These are phyloP conservation scores for Closterium sp. DNA, from an alignment of 139 green algal genomes.

Conservation along the genomic window DNA sequence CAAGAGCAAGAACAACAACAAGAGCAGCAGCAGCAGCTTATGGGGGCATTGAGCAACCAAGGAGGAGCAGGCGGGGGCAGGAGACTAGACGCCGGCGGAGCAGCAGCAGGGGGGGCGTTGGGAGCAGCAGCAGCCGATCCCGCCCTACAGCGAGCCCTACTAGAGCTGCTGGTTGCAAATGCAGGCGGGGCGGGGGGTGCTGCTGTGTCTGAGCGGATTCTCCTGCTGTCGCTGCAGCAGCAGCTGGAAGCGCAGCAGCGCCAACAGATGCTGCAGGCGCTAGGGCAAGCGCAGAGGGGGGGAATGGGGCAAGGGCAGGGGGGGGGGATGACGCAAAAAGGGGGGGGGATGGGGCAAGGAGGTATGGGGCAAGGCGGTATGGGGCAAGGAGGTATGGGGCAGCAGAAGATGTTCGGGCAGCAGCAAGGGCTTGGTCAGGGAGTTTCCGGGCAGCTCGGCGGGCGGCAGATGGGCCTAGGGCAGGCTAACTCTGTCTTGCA, in stretches of 20 bases:
- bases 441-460: background rate
- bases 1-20: background rate
- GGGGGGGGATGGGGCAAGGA: background rate
- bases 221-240: background rate
- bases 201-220: background rate
- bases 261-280: background rate
- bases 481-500: background rate
- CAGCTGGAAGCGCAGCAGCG: background rate
- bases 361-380: background rate
- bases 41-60: background rate
- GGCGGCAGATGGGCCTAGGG: background rate
- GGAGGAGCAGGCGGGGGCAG: background rate
- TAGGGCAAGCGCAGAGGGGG: background rate
- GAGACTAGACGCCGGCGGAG: background rate
- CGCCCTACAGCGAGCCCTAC: background rate
- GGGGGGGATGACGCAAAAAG: background rate
- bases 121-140: background rate
- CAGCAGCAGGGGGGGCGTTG: no score
- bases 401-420: background rate
- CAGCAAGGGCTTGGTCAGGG: background rate
- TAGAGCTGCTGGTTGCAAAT: background rate
- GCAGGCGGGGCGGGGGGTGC: no score
- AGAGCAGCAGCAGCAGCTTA: background rate
- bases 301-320: background rate
- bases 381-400: background rate